phyloP scores from a whole-genome alignment of 208 protist species.

The Wallacemonas sp. region DNA sequence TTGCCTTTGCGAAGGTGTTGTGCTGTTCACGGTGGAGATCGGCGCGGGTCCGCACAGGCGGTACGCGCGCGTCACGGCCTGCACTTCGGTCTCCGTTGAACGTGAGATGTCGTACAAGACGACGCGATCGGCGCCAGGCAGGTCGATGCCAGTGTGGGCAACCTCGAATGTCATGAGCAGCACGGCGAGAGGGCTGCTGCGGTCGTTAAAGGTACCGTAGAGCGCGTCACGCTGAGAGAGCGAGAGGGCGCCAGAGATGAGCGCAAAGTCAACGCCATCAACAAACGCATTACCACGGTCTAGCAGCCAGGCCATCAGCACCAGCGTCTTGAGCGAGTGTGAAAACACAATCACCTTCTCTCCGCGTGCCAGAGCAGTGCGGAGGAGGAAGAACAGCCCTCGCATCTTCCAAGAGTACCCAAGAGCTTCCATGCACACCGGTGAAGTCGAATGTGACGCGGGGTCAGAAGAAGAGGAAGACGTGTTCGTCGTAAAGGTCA shows the following conservation, averaged over 20 bases:
- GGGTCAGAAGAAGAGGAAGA: no score
- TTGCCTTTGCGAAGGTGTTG: background rate
- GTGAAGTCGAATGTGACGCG: no score
- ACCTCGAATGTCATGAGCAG: slow-evolving; percentile 16
- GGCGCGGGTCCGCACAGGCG: background rate
- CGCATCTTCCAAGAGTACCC: slow-evolving; percentile 23
- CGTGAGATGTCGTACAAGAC: slow-evolving; percentile 15
- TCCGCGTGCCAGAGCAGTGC: background rate
- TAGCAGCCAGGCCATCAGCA: slow-evolving; percentile 17
- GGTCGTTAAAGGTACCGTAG: slow-evolving; percentile 15
- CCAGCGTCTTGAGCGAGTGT: slow-evolving; percentile 21
- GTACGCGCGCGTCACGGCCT: slow-evolving; percentile 6
- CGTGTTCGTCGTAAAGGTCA: no score
- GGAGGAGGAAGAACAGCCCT: slow-evolving; percentile 14
- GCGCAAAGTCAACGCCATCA: slow-evolving; percentile 22
- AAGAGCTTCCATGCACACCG: slow-evolving; percentile 8
- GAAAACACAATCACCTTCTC: slow-evolving; percentile 25
- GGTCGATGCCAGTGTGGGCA: slow-evolving; percentile 5
- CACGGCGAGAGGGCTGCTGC: slow-evolving; percentile 2
- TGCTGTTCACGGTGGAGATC: background rate
- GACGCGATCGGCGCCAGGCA: slow-evolving; percentile 16
- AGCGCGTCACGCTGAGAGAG: background rate
- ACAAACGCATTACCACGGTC: background rate
- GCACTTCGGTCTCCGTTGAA: background rate
- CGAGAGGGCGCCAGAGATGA: slow-evolving; percentile 10